These are phyloP conservation scores for Pseudocercospora ulei DNA, from an alignment of 2,329 filamentous ascomycete genomes.

Conservation along the genomic window DNA sequence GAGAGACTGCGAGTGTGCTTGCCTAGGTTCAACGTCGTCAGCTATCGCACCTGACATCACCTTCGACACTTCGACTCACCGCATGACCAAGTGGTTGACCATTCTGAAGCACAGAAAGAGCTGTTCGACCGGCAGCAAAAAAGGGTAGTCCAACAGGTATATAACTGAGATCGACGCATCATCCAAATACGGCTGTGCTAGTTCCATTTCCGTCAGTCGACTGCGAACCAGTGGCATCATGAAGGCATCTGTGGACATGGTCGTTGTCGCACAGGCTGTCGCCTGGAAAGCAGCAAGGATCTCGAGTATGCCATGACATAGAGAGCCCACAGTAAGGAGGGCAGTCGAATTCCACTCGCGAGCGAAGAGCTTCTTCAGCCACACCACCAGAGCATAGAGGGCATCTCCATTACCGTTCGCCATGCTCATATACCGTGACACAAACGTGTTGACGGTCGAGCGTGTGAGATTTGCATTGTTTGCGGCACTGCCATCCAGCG, in stretches of 20 bases:
- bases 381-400: conserved; percentile 13
- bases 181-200: conserved; percentile 9
- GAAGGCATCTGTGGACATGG: conserved; percentile 7
- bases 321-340: conserved; percentile 5
- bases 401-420: background rate
- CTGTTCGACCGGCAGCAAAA: conserved; percentile 62
- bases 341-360: conserved; percentile 15
- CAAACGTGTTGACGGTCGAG: background rate
- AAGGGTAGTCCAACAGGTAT: conserved; percentile 75
- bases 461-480: background rate
- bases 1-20: conserved; percentile 7
- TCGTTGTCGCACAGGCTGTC: background rate
- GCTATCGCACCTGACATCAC: background rate
- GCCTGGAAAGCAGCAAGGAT: conserved; percentile 3
- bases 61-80: conserved; percentile 11
- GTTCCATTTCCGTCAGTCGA: conserved; percentile 9
- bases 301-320: conserved; percentile 15
- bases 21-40: background rate
- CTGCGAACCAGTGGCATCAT: conserved; percentile 14
- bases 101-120: conserved; percentile 77
- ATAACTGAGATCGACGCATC: background rate
- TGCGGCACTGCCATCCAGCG: background rate
- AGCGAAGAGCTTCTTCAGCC: conserved; percentile 21
- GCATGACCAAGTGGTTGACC: conserved; percentile 82
- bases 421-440: background rate